Evolutionary conservation across 805 yeast species (phyloP), one percentile per base, ranked within the genome.

Genomic region (Zygotorulaspora florentina): DNA sequence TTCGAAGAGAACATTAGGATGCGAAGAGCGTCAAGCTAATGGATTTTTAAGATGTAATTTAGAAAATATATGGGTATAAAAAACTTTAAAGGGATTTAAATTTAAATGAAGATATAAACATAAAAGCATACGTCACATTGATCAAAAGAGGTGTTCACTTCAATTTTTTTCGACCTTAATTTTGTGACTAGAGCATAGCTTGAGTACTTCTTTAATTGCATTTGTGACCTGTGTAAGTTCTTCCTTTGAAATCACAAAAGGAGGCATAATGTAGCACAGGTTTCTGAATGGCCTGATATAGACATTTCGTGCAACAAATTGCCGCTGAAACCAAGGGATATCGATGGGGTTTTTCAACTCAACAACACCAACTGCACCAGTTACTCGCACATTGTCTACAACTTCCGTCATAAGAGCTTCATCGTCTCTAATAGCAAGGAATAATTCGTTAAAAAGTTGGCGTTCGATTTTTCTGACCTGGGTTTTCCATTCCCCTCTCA

Each of bases 181-280:
- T 29, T 29, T 29, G 33, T 29, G 33, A 13, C 33, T 29, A 29
- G 33, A 33, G 16, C 20, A 33, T 8, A 33, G 36, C 12, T 33
- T n/a, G 12, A 44, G 34, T 12, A 44, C 43, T 27, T 44, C 43
- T 13, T 41, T 39, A 1, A 44, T 39, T 13, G 35, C 45, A 8
- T 15, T 28, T 5, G 38, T 46, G 23, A 46, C 45, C 28, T 46
- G 33, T 16, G 28, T 39, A 10, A 59, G 36, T 18, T 58, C 57
- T 8, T 49, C 48, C 16, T 37, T 13, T 4, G 57, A 36, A 18
- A 59, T 59, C 11, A 58, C 42, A 45, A 54, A 59, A 16, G 64
- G 64, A 6, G 64, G 64, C 64, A 59, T 58, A 13, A 59, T 49
- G 46, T 59, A 59, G 13, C 55, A 47, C 20, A 59, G 44, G 16